Evolutionary conservation across 2,329 filamentous ascomycete genomes (phyloP).

Genomic region (Penicillium vulpinum): DNA sequence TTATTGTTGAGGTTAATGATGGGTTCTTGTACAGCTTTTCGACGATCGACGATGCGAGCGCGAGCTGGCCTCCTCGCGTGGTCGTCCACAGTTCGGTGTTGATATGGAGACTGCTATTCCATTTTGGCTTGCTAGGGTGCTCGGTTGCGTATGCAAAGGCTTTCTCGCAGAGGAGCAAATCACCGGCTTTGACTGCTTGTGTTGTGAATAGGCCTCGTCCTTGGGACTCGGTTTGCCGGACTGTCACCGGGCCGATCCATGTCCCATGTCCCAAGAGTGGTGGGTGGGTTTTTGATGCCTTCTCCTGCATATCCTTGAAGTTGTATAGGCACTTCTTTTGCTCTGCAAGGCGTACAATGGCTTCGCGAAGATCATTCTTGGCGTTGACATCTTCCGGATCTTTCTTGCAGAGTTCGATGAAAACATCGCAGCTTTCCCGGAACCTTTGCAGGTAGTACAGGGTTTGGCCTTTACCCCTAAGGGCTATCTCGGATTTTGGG

Average conservation of each 20-base stretch:
- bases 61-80: background rate
- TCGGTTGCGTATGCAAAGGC: constrained; percentile 47
- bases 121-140: background rate
- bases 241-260: constrained; percentile 44
- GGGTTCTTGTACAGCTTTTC: constrained; percentile 51
- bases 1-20: constrained; percentile 33
- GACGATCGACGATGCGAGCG: constrained; percentile 24
- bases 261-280: constrained; percentile 37
- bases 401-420: constrained; percentile 33
- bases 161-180: constrained; percentile 58
- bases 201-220: constrained; percentile 57
- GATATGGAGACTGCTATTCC: background rate
- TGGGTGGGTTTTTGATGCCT: constrained; percentile 27
- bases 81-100: background rate
- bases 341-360: constrained; percentile 21
- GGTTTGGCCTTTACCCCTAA: constrained; percentile 48
- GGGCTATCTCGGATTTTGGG: constrained; percentile 40
- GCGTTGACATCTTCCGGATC: constrained; percentile 39
- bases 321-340: constrained; percentile 17
- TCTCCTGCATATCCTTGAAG: constrained; percentile 25
- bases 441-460: constrained; percentile 47
- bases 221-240: constrained; percentile 42
- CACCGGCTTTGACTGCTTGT: constrained; percentile 48
- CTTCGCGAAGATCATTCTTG: constrained; percentile 30
- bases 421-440: constrained; percentile 35